These are phyloP conservation scores for Talaromyces sp. DNA, from an alignment of 2,329 filamentous ascomycete species.

Conservation along the genomic window DNA sequence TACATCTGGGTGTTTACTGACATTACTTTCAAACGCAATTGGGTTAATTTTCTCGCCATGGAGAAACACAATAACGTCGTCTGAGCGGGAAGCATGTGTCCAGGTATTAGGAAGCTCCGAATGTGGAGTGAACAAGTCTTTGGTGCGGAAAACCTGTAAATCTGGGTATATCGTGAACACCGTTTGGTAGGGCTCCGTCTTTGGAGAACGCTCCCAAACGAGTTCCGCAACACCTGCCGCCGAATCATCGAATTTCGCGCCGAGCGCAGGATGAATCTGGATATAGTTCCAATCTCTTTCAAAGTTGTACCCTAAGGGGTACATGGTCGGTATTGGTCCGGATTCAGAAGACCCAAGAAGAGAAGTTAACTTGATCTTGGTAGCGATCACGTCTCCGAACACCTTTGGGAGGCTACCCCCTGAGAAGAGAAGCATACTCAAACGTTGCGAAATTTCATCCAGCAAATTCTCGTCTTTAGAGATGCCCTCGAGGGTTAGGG, in stretches of 20 bases:
- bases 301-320: slow-evolving; percentile 1
- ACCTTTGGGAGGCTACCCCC: slow-evolving; percentile 5
- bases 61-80: slow-evolving; percentile 6
- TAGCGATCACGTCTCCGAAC: slow-evolving; percentile 3
- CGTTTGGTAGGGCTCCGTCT: neutral
- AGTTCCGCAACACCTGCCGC: neutral
- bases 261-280: slow-evolving; percentile 6
- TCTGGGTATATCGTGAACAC: slow-evolving; percentile 7
- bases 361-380: neutral
- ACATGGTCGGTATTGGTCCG: slow-evolving; percentile 5
- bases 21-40: neutral
- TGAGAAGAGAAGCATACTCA: slow-evolving; percentile 4
- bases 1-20: neutral
- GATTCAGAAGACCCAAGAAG: slow-evolving; percentile 2
- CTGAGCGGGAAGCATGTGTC: slow-evolving; percentile 6
- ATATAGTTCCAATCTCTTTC: slow-evolving; percentile 10
- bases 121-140: slow-evolving; percentile 5
- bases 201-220: slow-evolving; percentile 1
- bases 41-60: slow-evolving; percentile 10
- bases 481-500: slow-evolving; percentile 1
- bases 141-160: neutral
- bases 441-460: neutral
- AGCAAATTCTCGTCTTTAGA: slow-evolving; percentile 2
- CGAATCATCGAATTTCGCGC: neutral
- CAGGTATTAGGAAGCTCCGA: neutral